Evolutionary conservation across 73 alveolate species (phyloP), one percentile per base, ranked within the genome.

Genomic region (Breviolum minutum): DNA sequence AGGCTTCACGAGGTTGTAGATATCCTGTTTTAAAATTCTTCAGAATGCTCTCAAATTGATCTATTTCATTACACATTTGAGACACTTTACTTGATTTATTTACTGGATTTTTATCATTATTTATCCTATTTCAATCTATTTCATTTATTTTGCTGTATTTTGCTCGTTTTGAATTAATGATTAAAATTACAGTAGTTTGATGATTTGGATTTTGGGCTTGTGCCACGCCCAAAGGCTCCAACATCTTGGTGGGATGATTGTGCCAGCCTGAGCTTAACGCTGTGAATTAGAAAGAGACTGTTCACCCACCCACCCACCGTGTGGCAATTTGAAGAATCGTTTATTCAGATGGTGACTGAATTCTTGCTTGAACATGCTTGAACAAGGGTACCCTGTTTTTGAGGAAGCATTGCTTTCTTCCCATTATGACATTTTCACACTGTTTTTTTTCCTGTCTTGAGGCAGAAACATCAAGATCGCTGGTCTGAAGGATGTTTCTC

Each of bases 181-280:
- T n/a, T n/a, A n/a, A n/a, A n/a, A n/a, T n/a, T n/a, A n/a, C n/a
- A n/a, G n/a, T n/a, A 40, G 54, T 40, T 40, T 40, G 54, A 40
- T 40, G 54, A 0, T 40, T 40, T 40, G 54, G 5, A 40, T 40
- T 40, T 40, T 3, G 54, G 54, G 54, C 81, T 71, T 71, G 32
- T 77, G 86, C 22, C 63, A 40, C 54, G 54, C 26, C 62, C 0
- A 8, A 26, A 86, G 94, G 94, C 94, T 29, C 94, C 94, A 63
- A 27, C 94, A n/a, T 86, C 94, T n/a, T 86, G 94, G 94, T 86
- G 94, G 94, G 94, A 86, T 63, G 80, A 63, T 27, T 62, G 94
- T 27, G 30, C 63, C 64, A 63, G 94, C 94, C 94, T 62, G 5
- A 83, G 77, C 6, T 22, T 1, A 22, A 17, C 24, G 17, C n/a